These are phyloP conservation scores for Obba rivulosa DNA, from an alignment of 768 basidiomycete species.

Conservation along the genomic window DNA sequence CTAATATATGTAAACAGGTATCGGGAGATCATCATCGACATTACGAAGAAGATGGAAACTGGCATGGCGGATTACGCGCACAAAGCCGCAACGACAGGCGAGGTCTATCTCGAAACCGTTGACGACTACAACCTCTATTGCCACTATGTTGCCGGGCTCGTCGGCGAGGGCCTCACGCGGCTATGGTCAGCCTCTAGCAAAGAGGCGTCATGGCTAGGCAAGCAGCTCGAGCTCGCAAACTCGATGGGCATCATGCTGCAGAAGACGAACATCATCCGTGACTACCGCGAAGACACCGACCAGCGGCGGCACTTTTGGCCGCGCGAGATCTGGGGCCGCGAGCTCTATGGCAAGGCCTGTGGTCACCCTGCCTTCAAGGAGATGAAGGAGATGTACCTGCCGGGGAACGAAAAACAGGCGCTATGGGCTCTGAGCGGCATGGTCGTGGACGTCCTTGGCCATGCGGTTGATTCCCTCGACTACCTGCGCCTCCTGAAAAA, in stretches of 20 bases:
- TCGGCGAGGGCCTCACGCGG: slow-evolving; percentile 90
- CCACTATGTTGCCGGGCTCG: slow-evolving; percentile 96
- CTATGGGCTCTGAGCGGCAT: slow-evolving; percentile 83
- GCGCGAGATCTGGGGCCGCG: slow-evolving; percentile 74
- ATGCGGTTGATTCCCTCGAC: slow-evolving; percentile 82
- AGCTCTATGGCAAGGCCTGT: slow-evolving; percentile 42
- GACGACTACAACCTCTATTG: slow-evolving; percentile 96
- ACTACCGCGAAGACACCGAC: slow-evolving; percentile 88
- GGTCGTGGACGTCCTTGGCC: slow-evolving; percentile 82
- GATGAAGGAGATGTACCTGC: slow-evolving; percentile 60
- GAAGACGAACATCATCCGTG: slow-evolving; percentile 97
- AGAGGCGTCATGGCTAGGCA: slow-evolving; percentile 66
- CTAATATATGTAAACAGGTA: slow-evolving; percentile 39
- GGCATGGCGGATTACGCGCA: slow-evolving; percentile 98
- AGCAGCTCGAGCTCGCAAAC: slow-evolving; percentile 85
- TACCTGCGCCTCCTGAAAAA: slow-evolving; percentile 83
- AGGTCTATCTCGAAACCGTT: slow-evolving; percentile 66
- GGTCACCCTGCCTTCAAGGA: slow-evolving; percentile 44
- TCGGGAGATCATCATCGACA: slow-evolving; percentile 76
- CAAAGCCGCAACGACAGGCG: slow-evolving; percentile 65
- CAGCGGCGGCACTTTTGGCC: slow-evolving; percentile 92
- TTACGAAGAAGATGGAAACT: slow-evolving; percentile 78
- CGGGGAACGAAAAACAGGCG: slow-evolving; percentile 57
- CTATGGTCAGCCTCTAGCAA: slow-evolving; percentile 84
- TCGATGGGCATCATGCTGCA: slow-evolving; percentile 94